These are phyloP conservation scores for Mycena olivaceomarginata DNA, from an alignment of 768 basidiomycete species.

Conservation along the genomic window DNA sequence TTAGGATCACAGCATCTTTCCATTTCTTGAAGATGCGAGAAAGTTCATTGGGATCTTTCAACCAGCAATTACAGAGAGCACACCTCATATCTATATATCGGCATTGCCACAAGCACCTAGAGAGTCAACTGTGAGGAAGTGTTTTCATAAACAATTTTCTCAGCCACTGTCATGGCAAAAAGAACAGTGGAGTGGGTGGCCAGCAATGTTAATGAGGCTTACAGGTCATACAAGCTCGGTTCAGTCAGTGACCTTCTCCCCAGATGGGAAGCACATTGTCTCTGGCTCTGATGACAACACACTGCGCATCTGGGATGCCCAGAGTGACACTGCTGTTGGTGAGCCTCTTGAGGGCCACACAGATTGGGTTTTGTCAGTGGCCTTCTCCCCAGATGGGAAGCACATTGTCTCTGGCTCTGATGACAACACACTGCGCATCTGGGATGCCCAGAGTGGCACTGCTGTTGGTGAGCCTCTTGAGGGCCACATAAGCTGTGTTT, in stretches of 20 bases:
- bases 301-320: too few relatives aligned
- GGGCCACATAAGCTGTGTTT: too few relatives aligned
- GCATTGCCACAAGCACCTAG: slow-evolving; percentile 9
- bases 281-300: too few relatives aligned
- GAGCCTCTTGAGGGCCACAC: too few relatives aligned
- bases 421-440: too few relatives aligned
- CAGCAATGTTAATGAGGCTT: neutral
- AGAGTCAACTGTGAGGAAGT: neutral
- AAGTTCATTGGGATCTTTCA: slow-evolving; percentile 2
- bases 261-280: neutral
- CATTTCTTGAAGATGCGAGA: slow-evolving; percentile 5
- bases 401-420: too few relatives aligned
- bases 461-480: too few relatives aligned
- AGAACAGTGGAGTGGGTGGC: neutral
- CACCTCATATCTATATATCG: slow-evolving; percentile 22
- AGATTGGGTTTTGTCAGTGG: too few relatives aligned
- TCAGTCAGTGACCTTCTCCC: neutral
- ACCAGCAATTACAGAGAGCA: slow-evolving; percentile 6
- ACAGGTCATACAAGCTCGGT: neutral
- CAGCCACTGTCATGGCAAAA: neutral
- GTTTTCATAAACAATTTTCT: neutral
- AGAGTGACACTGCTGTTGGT: too few relatives aligned
- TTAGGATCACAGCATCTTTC: neutral
- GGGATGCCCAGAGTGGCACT: too few relatives aligned
- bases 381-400: too few relatives aligned